Evolutionary conservation across 1,284 basidiomycete genomes (phyloP), one percentile per base, ranked within the genome.

Genomic region (Leccinum pachyderme): DNA sequence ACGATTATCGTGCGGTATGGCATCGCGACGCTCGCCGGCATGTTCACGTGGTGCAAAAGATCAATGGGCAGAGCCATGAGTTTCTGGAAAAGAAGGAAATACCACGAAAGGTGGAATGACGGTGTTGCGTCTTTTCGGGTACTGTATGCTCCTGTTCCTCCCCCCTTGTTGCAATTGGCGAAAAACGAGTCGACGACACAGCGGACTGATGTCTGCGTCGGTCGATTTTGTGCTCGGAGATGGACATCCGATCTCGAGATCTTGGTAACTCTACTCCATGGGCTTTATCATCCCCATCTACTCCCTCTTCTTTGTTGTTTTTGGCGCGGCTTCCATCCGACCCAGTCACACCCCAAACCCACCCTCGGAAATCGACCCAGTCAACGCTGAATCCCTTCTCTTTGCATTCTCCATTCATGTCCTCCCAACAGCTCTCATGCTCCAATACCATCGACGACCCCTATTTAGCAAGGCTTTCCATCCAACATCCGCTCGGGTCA

Each of bases 381-480:
- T 66, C n/a, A 70, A 74, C 44, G 77, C 75, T 6, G 74, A 81
- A 60, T 77, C 77, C n/a, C 63, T 75, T 22, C 56, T 77, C 13
- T 78, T 80, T 51, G 73, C 71, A 4, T 35, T 78, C 15, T 12
- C 74, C 41, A 58, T 72, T 4, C 73, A 66, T 13, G 59, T 62
- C 37, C 63, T 77, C 33, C 77, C 76, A 5, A 73, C 73, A 6
- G 51, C 59, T 25, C 67, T 64, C 49, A 72, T 81, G 70, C 18
- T 76, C 55, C 15, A 62, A 32, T 32, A 75, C 67, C 76, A 4
- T 51, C 53, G 22, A 61, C 76, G 52, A 81, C 75, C 11, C 73
- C 73, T 4, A 58, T 73, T 32, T 81, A 78, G 79, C 79, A 81
- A 52, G 55, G 66, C 15, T 78, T 76, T 55, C 79, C 79, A 5